Conservation (phyloP, 129 eudicot genomes). For the Pseudognaphalium luteoalbum region DNA sequence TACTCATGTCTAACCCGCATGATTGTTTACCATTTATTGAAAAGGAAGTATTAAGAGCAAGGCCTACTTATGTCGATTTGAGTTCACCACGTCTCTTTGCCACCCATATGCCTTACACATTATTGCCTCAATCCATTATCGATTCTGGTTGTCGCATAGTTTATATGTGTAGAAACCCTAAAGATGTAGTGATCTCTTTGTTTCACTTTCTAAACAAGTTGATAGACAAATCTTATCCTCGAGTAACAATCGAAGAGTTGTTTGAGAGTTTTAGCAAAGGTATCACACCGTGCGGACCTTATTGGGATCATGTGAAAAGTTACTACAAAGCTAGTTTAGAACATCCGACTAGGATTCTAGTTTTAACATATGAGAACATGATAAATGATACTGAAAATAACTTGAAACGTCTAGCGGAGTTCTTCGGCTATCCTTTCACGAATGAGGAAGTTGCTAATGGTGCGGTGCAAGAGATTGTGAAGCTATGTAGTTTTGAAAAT, state of each 20-base stretch:
- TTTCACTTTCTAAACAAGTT: slow-evolving; percentile 3
- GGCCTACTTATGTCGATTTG: background rate
- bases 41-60: background rate
- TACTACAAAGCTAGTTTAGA: background rate
- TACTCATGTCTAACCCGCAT: slow-evolving; percentile 8
- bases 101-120: slow-evolving; percentile 3
- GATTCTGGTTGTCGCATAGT: background rate
- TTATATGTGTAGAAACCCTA: slow-evolving; percentile 10
- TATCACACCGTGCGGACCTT: background rate
- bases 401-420: no score
- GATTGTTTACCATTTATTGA: slow-evolving; percentile 1
- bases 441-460: no score
- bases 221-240: background rate
- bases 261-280: background rate
- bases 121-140: slow-evolving; percentile 1
- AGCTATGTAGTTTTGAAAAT: no score
- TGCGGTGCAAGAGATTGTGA: no score
- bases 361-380: no score
- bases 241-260: background rate
- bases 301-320: background rate
- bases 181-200: background rate
- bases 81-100: slow-evolving; percentile 3
- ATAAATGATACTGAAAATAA: no score
- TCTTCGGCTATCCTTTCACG: no score
- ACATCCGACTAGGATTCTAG: no score